These are phyloP conservation scores for Ceratocystis ficicola DNA, from an alignment of 2,329 filamentous ascomycete species.

Conservation along the genomic window DNA sequence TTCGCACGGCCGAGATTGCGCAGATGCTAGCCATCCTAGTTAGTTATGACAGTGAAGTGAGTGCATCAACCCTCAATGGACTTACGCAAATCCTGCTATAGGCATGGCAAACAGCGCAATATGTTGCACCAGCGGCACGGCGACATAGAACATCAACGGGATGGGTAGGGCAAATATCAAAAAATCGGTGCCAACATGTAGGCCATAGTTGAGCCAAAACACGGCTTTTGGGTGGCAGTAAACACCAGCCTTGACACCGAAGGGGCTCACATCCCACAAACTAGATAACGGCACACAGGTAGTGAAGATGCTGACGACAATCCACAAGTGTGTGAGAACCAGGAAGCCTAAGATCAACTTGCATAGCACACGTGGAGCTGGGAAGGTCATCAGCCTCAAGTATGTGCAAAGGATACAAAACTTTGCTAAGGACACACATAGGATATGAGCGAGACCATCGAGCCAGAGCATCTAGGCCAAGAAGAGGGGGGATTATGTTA, in stretches of 20 bases:
- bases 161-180: conserved; percentile 27
- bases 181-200: conserved; percentile 27
- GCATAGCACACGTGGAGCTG: conserved; percentile 21
- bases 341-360: conserved; percentile 24
- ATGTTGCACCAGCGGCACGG: conserved; percentile 25
- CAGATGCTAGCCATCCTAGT: conserved; percentile 28
- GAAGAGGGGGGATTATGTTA: not conserved
- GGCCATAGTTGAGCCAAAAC: conserved; percentile 27
- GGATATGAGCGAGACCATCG: conserved; percentile 22
- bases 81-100: conserved; percentile 26
- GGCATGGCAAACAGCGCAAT: conserved; percentile 26
- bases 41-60: not conserved
- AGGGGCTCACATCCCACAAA: conserved; percentile 21
- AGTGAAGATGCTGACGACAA: conserved; percentile 24
- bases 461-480: conserved; percentile 17
- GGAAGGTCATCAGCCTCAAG: conserved; percentile 26
- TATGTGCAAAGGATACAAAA: conserved; percentile 25
- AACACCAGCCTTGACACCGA: not conserved
- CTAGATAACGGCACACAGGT: conserved; percentile 24
- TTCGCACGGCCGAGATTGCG: conserved; percentile 29
- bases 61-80: not conserved
- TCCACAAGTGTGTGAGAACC: conserved; percentile 24
- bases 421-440: conserved; percentile 25
- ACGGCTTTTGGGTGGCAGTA: conserved; percentile 24
- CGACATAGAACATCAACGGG: conserved; percentile 26